Conservation (phyloP, 306 rosid genomes). For the Cicer chorassanicum region DNA sequence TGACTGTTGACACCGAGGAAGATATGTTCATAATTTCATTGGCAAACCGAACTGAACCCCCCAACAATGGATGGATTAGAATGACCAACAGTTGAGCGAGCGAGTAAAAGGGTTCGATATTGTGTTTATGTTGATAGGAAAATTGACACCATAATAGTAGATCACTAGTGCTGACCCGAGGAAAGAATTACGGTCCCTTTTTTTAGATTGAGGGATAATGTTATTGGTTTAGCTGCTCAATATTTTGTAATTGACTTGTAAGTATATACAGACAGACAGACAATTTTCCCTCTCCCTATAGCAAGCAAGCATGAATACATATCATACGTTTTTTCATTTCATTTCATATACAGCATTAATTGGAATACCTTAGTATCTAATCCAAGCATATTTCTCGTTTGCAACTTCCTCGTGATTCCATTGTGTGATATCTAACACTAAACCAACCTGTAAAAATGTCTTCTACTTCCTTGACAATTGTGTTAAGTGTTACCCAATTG, state of each 20-base stretch:
- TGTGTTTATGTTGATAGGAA: conserved; percentile 48
- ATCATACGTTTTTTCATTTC: neutral
- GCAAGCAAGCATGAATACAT: neutral
- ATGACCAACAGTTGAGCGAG: conserved; percentile 14
- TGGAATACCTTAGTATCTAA: neutral
- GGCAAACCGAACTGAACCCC: conserved; percentile 6
- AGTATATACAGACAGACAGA: neutral
- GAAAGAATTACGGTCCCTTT: conserved; percentile 51
- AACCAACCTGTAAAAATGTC: no score
- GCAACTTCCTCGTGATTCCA: neutral
- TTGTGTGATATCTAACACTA: no score
- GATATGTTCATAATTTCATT: conserved; percentile 20
- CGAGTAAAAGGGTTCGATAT: conserved; percentile 1
- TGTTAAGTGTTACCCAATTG: no score
- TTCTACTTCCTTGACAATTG: no score
- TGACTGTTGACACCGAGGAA: conserved; percentile 31
- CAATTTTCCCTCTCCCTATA: neutral
- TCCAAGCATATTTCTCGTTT: neutral
- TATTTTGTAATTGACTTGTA: conserved; percentile 38
- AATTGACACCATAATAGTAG: conserved; percentile 13
- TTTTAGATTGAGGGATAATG: conserved; percentile 54
- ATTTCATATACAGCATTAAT: neutral
- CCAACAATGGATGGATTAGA: conserved; percentile 31
- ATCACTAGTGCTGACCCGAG: conserved; percentile 33
- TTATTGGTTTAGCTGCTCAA: conserved; percentile 40